Conservation (phyloP, 2,329 filamentous ascomycete species). For the Hypoxylon sp. region DNA sequence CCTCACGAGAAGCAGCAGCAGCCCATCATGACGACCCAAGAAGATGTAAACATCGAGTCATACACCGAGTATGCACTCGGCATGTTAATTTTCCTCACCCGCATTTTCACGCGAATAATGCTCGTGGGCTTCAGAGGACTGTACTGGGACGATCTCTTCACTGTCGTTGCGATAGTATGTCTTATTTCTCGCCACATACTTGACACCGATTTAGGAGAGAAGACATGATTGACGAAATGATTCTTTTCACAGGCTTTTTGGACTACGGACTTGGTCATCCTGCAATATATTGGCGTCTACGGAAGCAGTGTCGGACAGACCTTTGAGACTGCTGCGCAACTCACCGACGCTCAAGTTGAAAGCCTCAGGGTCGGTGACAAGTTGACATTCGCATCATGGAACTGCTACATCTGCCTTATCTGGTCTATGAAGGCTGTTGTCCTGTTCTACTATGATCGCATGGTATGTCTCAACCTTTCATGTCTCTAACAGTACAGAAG, state of each 20-base stretch:
- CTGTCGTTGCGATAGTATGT: slow-evolving; percentile 30
- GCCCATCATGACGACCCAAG: slow-evolving; percentile 27
- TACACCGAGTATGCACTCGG: slow-evolving; percentile 33
- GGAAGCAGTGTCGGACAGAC: slow-evolving; percentile 36
- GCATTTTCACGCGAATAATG: slow-evolving; percentile 23
- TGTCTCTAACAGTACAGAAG: neutral
- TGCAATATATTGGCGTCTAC: slow-evolving; percentile 27
- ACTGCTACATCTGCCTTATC: slow-evolving; percentile 33
- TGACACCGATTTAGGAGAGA: neutral
- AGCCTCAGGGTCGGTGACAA: slow-evolving; percentile 35
- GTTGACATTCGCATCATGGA: slow-evolving; percentile 34
- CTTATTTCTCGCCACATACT: neutral
- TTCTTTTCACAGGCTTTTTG: slow-evolving; percentile 17
- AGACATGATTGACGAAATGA: slow-evolving; percentile 7
- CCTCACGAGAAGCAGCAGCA: slow-evolving; percentile 1
- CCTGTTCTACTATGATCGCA: slow-evolving; percentile 31
- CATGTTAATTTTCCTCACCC: slow-evolving; percentile 31
- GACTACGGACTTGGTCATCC: slow-evolving; percentile 29
- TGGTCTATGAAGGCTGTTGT: slow-evolving; percentile 36
- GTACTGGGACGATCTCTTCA: slow-evolving; percentile 32
- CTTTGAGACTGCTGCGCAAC: slow-evolving; percentile 13
- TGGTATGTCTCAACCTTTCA: slow-evolving; percentile 12
- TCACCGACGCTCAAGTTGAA: slow-evolving; percentile 23
- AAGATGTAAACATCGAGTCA: slow-evolving; percentile 31
- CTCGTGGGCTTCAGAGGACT: slow-evolving; percentile 27